phyloP scores from a whole-genome alignment of 1,139 yeast species.

The Kodamaea sp. region DNA sequence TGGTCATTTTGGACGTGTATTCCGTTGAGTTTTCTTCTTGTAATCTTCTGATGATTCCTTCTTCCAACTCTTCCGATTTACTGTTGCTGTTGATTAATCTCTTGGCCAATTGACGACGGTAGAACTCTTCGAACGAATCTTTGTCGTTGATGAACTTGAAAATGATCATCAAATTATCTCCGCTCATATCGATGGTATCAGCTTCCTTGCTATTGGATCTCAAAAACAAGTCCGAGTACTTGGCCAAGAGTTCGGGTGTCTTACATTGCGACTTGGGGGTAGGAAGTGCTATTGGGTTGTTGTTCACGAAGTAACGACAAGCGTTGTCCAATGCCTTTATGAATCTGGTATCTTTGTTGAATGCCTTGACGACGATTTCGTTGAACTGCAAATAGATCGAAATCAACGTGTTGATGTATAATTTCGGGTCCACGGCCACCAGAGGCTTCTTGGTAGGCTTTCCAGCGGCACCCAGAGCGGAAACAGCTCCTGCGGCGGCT shows the following conservation, averaged over 20 bases:
- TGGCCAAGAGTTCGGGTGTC: constrained; percentile 91
- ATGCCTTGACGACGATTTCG: constrained; percentile 66
- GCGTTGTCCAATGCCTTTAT: constrained; percentile 89
- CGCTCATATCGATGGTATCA: constrained; percentile 70
- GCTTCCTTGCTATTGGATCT: constrained; percentile 73
- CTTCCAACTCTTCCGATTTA: constrained; percentile 83
- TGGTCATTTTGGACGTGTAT: constrained; percentile 89
- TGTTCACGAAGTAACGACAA: constrained; percentile 81
- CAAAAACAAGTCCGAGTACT: constrained; percentile 81
- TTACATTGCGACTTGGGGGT: constrained; percentile 47
- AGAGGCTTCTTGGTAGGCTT: constrained; percentile 24
- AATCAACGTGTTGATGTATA: constrained; percentile 76
- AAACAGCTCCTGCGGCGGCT: constrained; percentile 22
- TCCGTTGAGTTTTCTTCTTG: constrained; percentile 92
- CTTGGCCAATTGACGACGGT: constrained; percentile 85
- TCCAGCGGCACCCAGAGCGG: constrained; percentile 6
- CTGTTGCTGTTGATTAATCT: constrained; percentile 86
- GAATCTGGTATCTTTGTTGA: constrained; percentile 75
- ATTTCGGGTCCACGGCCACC: constrained; percentile 64
- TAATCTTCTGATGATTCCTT: constrained; percentile 77
- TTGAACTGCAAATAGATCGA: constrained; percentile 68
- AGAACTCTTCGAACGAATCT: constrained; percentile 92
- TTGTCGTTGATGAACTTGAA: constrained; percentile 91
- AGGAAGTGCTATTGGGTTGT: constrained; percentile 78
- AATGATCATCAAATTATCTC: constrained; percentile 82